A percentile compares a stretch with the other conserved stretches of the same genome.
Conservation (phyloP, 768 basidiomycete species). For the Agrocybe chaxingu region DNA sequence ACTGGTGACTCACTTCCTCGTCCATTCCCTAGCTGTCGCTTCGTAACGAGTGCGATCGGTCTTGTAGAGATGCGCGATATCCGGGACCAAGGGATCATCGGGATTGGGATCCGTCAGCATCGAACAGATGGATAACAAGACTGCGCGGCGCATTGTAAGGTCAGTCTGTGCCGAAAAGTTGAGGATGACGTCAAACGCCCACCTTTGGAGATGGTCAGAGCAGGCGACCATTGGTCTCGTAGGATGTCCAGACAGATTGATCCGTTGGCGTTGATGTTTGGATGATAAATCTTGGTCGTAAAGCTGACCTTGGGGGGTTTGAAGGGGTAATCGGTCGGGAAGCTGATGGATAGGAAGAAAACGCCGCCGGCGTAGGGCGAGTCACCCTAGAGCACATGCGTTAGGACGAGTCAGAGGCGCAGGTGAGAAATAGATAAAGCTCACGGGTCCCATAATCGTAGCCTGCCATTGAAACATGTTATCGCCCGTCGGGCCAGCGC, state of each 20-base stretch:
- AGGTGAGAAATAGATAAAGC: slow-evolving; percentile 28
- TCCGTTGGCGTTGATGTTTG: slow-evolving; percentile 99
- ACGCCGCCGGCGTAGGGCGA: slow-evolving; percentile 99
- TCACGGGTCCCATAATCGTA: slow-evolving; percentile 98
- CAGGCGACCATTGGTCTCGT: slow-evolving; percentile 98
- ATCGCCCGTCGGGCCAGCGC: slow-evolving; percentile 95
- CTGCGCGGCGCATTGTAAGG: slow-evolving; percentile 34
- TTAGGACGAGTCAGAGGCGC: slow-evolving; percentile 21
- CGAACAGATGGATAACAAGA: slow-evolving; percentile 96
- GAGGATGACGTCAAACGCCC: slow-evolving; percentile 14
- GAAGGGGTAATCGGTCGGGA: slow-evolving; percentile 99
- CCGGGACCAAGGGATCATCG: slow-evolving; percentile 97
- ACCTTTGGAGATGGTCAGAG: slow-evolving; percentile 99
- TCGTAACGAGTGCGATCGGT: slow-evolving; percentile 97
- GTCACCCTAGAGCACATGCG: slow-evolving; percentile 63
- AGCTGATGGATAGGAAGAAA: slow-evolving; percentile 94
- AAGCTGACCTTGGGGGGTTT: slow-evolving; percentile 99
- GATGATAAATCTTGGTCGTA: slow-evolving; percentile 99
- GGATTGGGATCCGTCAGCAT: slow-evolving; percentile 99
- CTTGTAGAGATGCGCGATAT: slow-evolving; percentile 99
- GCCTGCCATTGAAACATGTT: slow-evolving; percentile 99
- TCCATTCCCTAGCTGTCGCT: slow-evolving; percentile 98
- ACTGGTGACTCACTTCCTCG: slow-evolving; percentile 77
- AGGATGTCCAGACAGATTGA: slow-evolving; percentile 98
- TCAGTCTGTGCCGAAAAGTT: slow-evolving; percentile 1